Evolutionary conservation across 2,329 filamentous ascomycete genomes (phyloP), one percentile per base, ranked within the genome.

Genomic region (Delphinella strobiligena): DNA sequence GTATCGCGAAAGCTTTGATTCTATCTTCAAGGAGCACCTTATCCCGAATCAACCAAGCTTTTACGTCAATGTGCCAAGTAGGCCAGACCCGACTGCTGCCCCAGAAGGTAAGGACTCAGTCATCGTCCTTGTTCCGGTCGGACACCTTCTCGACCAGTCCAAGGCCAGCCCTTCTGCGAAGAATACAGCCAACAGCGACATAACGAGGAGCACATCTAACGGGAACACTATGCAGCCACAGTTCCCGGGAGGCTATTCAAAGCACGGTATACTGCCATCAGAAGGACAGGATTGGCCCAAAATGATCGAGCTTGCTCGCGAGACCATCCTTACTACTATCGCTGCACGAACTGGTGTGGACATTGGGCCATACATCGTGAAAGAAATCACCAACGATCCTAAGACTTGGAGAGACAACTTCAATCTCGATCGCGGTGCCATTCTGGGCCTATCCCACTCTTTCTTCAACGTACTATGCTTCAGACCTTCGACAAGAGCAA

Each of bases 391-490:
- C 50, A 82, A 85, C 59, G 78, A 76, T 5, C 81, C 81, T 0
- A 53, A 57, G 4, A 71, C 67, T 3, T 86, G 81, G 82, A 69
- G 76, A 49, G 53, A 64, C 12, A 71, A 66, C 36, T 86, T 85
- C 66, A 86, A 86, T 54, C 72, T 86, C 19, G 78, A 85, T 59
- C 75, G 77, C 53, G 82, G 82, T 11, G 78, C 79, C 1, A 87
- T 86, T 40, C 67, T 86, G 0, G 82, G 81, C 0, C 63, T 86
- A 1, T 75, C 71, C 14, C 81, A 86, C 60, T 74, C 70, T 19
- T 85, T 87, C 63, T 82, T 82, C 64, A 82, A 83, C 52, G 78
- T 82, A 11, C 66, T 83, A 0, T 69, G 69, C 24, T 82, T 82
- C 63, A 64, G 79, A 1, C 79, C 79, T 0, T 63, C 66, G 31